These are phyloP conservation scores for Macrolepiota dolichaula DNA, from an alignment of 768 basidiomycete species.

Conservation along the genomic window DNA sequence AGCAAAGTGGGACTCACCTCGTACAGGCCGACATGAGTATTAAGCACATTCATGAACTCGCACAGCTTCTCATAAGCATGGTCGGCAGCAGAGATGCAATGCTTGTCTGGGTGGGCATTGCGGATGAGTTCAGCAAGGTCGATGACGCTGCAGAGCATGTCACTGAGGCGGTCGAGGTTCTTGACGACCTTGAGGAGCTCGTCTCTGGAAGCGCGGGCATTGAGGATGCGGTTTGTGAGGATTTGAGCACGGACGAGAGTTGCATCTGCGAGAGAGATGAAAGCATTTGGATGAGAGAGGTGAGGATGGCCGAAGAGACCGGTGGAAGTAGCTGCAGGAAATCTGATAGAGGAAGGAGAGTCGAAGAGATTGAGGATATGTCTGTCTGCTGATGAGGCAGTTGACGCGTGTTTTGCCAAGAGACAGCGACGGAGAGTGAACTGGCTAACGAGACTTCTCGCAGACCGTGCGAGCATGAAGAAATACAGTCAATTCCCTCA, in stretches of 20 bases:
- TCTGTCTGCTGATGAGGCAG: constrained; percentile 62
- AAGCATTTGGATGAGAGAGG: constrained; percentile 64
- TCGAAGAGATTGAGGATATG: constrained; percentile 72
- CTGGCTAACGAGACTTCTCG: constrained; percentile 37
- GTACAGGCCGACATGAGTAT: constrained; percentile 89
- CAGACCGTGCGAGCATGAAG: constrained; percentile 40
- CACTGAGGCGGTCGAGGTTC: constrained; percentile 94
- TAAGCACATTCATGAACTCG: constrained; percentile 96
- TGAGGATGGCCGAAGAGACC: constrained; percentile 85
- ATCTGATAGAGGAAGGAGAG: constrained; percentile 43
- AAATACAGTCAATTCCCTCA: not conserved
- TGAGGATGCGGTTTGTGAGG: constrained; percentile 80
- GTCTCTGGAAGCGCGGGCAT: constrained; percentile 63
- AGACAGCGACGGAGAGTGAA: constrained; percentile 45
- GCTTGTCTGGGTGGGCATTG: constrained; percentile 85
- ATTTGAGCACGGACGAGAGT: constrained; percentile 79
- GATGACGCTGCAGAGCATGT: constrained; percentile 93
- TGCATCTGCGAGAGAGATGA: constrained; percentile 71
- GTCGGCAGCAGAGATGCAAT: constrained; percentile 84
- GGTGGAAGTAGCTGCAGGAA: constrained; percentile 36
- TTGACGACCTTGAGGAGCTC: constrained; percentile 89
- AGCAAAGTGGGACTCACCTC: constrained; percentile 51
- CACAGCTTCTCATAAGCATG: constrained; percentile 87
- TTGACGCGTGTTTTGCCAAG: constrained; percentile 37
- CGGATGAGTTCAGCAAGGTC: constrained; percentile 93